Percentiles rank a stretch among this genome's conserved stretches.
Evolutionary conservation across 495 filamentous ascomycete genomes (phyloP).

Genomic region (Massariosphaeria phaeospora): DNA sequence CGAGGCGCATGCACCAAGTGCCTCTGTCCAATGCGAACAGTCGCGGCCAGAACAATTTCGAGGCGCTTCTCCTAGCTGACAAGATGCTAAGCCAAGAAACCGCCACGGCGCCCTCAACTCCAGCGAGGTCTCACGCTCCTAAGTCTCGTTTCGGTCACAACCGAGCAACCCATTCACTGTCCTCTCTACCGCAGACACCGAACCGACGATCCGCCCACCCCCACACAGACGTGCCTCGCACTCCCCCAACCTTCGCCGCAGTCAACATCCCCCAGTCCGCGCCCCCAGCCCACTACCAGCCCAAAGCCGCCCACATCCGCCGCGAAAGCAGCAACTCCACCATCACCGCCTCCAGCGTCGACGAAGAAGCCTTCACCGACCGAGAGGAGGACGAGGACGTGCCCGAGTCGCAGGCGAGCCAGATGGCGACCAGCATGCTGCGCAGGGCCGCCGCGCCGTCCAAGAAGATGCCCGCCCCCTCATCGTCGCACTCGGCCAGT

Average conservation of each 20-base stretch:
- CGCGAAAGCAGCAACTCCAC: slow-evolving; percentile 78
- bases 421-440: slow-evolving; percentile 51
- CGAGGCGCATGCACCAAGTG: slow-evolving; percentile 12
- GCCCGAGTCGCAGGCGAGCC: slow-evolving; percentile 49
- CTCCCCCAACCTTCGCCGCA: slow-evolving; percentile 48
- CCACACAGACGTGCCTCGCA: slow-evolving; percentile 30
- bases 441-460: slow-evolving; percentile 33
- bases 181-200: slow-evolving; percentile 77
- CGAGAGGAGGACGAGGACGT: slow-evolving; percentile 49
- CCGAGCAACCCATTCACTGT: slow-evolving; percentile 67
- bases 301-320: slow-evolving; percentile 27
- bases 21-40: slow-evolving; percentile 18
- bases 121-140: slow-evolving; percentile 43
- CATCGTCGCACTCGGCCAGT: slow-evolving; percentile 10
- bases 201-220: slow-evolving; percentile 36
- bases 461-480: slow-evolving; percentile 21
- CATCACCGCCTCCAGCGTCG: slow-evolving; percentile 72
- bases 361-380: slow-evolving; percentile 42
- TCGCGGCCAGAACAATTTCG: slow-evolving; percentile 53
- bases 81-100: slow-evolving; percentile 70
- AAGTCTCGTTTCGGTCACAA: slow-evolving; percentile 52
- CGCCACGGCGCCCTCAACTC: slow-evolving; percentile 62
- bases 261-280: slow-evolving; percentile 50
- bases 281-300: slow-evolving; percentile 50
- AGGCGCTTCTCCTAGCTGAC: slow-evolving; percentile 66